Percentiles rank a stretch among this genome's conserved stretches.
Conservation (phyloP, 176 grass and related monocot species). For the Phyllostachys edulis region DNA sequence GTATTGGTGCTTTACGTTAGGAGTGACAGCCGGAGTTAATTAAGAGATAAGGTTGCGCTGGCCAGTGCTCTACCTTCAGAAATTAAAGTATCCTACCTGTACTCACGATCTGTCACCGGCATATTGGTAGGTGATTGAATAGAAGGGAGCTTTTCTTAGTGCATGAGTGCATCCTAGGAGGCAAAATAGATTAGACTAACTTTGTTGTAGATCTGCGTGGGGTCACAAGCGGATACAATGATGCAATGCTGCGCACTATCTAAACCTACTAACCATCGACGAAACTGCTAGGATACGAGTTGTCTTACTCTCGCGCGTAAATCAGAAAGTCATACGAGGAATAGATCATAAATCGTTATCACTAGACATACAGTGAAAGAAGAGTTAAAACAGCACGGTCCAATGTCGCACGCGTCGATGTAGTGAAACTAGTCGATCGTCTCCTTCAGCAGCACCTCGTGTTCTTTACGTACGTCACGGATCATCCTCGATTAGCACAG, state of each 20-base stretch:
- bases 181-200: slow-evolving; percentile 21
- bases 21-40: slow-evolving; percentile 19
- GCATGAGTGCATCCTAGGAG: slow-evolving; percentile 18
- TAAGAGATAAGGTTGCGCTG: slow-evolving; percentile 14
- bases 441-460: no score
- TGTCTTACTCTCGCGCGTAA: no score
- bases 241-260: slow-evolving; percentile 31
- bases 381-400: no score
- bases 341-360: no score
- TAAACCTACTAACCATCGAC: slow-evolving; percentile 12
- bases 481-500: no score
- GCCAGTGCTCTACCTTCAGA: background rate
- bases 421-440: no score
- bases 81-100: slow-evolving; percentile 10
- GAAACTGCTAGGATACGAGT: background rate
- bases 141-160: background rate
- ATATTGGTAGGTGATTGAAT: slow-evolving; percentile 14
- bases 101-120: slow-evolving; percentile 23
- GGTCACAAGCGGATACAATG: slow-evolving; percentile 37
- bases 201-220: slow-evolving; percentile 17
- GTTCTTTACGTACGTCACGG: no score
- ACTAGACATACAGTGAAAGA: no score
- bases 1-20: background rate
- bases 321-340: no score
- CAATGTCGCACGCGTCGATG: no score